Conservation (phyloP, 2,329 filamentous ascomycete species). For the Epichloe bromicola region DNA sequence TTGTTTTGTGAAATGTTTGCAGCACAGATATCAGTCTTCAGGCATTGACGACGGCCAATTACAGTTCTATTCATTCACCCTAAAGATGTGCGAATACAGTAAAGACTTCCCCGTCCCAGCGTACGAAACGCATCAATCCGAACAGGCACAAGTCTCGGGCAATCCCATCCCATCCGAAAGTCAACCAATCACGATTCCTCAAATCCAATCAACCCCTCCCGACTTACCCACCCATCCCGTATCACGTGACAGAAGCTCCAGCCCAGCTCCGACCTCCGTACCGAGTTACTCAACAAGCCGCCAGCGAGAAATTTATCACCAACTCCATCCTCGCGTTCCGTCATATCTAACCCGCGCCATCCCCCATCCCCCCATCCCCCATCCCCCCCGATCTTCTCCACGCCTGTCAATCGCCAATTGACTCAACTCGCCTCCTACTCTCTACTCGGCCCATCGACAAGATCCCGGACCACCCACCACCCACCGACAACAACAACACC, state of each 20-base stretch:
- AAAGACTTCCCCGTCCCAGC: too few relatives aligned
- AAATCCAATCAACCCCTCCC: not conserved
- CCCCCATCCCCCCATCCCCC: too few relatives aligned
- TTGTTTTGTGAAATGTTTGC: too few relatives aligned
- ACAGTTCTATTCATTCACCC: too few relatives aligned
- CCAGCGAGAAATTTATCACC: conserved; percentile 35
- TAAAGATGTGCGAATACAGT: too few relatives aligned
- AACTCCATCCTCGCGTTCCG: conserved; percentile 7
- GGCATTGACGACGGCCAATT: too few relatives aligned
- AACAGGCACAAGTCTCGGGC: not conserved
- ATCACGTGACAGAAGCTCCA: conserved; percentile 8
- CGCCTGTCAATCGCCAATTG: conserved; percentile 7
- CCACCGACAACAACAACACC: conserved; percentile 8
- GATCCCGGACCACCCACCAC: not conserved
- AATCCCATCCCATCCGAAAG: not conserved
- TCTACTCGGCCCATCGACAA: not conserved
- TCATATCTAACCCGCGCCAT: not conserved
- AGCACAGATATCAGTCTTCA: too few relatives aligned
- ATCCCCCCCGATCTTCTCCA: not conserved
- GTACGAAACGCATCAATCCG: too few relatives aligned
- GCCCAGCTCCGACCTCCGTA: conserved; percentile 18
- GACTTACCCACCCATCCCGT: not conserved
- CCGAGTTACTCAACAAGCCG: conserved; percentile 8
- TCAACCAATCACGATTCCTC: conserved; percentile 2
- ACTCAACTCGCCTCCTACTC: not conserved